Evolutionary conservation across 2,329 filamentous ascomycete genomes (phyloP), one percentile per base, ranked within the genome.

Genomic region (Talaromyces sp.): DNA sequence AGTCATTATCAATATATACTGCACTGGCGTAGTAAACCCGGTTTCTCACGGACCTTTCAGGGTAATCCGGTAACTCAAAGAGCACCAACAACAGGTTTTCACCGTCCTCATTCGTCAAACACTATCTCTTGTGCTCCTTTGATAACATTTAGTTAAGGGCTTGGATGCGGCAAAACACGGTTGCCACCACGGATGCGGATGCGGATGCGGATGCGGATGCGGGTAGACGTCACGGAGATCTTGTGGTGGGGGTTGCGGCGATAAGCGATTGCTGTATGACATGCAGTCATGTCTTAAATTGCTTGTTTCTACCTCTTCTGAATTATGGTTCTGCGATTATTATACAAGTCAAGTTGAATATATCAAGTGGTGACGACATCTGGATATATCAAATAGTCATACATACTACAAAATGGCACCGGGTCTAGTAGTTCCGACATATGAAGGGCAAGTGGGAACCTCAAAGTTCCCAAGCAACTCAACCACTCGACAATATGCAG

Each of bases 401-500:
- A 24, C 14, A 35, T 14, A 32, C 21, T 1, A 56, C 19, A 56
- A 57, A 31, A 58, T 58, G 56, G 56, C 46, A 2, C 41, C 41
- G 17, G 31, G 29, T 26, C 35, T 51, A 31, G 26, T 27, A n/a
- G 27, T 29, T 43, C 41, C 54, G 27, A n/a, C 38, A 24, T n/a
- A 17, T 24, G 48, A 31, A 21, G 31, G n/a, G n/a, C 9, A 26
- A 14, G 9, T 21, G 17, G 38, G 38, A 50, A 17, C 31, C 38
- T 32, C 26, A 32, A 46, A 29, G 6, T 57, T 51, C 43, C 69
- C 70, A 53, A 64, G 62, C 10, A 65, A 74, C 61, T 72, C 73
- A 32, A 65, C 64, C 9, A 67, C 69, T 10, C 66, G 65, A 50
- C 73, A 71, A 43, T 76, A 79, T 64, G 78, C 79, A 8, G 65